Percentiles rank a stretch among this genome's conserved stretches.
Conservation (phyloP, 2,329 filamentous ascomycete genomes). For the Colletotrichum costaricense region DNA sequence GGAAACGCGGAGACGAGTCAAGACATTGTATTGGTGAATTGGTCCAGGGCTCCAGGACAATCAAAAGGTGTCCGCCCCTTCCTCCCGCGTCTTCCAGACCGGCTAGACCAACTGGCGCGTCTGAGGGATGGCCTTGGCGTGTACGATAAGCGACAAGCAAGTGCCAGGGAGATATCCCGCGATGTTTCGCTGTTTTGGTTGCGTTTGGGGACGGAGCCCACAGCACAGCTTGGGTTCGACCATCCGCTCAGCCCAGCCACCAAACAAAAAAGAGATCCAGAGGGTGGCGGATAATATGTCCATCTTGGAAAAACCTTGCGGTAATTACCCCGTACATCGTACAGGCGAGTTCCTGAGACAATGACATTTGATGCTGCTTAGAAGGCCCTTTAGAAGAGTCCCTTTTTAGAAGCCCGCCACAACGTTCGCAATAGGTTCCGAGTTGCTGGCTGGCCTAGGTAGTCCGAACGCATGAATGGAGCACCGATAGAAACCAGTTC, state of each 20-base stretch:
- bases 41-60: neutral
- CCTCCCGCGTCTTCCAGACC: neutral
- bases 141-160: conserved; percentile 27
- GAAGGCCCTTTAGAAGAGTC: neutral
- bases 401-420: conserved; percentile 23
- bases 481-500: conserved; percentile 14
- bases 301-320: conserved; percentile 3
- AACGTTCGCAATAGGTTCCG: neutral
- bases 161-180: conserved; percentile 8
- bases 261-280: conserved; percentile 12
- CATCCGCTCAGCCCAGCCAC: conserved; percentile 12
- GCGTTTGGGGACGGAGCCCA: conserved; percentile 19
- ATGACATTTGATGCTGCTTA: neutral
- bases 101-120: conserved; percentile 22
- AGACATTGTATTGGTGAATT: neutral
- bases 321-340: neutral
- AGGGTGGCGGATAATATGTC: neutral
- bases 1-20: conserved; percentile 29
- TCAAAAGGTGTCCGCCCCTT: neutral
- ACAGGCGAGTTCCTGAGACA: conserved; percentile 6
- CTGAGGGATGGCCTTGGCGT: conserved; percentile 28
- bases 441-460: neutral
- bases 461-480: conserved; percentile 24
- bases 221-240: conserved; percentile 7
- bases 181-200: conserved; percentile 34